Evolutionary conservation across 75 land plant species (phyloP).

Genomic region (Cupressus sempervirens): DNA sequence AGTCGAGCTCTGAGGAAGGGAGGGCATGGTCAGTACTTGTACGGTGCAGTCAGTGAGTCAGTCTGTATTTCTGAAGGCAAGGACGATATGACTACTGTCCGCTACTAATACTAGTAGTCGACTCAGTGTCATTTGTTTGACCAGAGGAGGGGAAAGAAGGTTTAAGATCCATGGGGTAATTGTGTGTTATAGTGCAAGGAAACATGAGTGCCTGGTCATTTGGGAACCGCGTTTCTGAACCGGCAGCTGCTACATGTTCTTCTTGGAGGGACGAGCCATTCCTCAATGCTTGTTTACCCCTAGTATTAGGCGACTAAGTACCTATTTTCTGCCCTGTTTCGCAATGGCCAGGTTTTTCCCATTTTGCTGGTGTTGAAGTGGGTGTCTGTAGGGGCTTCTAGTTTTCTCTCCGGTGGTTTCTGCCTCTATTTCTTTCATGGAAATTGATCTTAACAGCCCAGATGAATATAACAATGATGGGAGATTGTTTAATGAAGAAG

Average conservation of each 20-base stretch:
- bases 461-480: conserved; percentile 30
- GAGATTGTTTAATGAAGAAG: conserved; percentile 18
- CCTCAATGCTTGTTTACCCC: not conserved
- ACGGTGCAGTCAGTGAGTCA: conserved; percentile 2
- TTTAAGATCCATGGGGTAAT: not conserved
- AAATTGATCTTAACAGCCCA: conserved; percentile 60
- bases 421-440: conserved; percentile 40
- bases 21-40: conserved; percentile 14
- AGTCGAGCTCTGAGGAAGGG: not conserved
- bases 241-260: not conserved
- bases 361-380: conserved; percentile 11
- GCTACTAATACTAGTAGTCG: not conserved
- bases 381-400: not conserved
- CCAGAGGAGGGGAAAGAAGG: conserved; percentile 11
- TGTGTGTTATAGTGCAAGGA: conserved; percentile 13
- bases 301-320: not conserved
- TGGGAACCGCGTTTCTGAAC: conserved; percentile 12
- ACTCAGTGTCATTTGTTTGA: not conserved
- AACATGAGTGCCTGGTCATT: conserved; percentile 16
- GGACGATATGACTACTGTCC: conserved; percentile 5
- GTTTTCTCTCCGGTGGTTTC: not conserved
- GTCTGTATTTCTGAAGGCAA: conserved; percentile 2
- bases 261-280: not conserved
- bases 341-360: conserved; percentile 5
- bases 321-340: not conserved